Evolutionary conservation across 768 basidiomycete genomes (phyloP), one percentile per base, ranked within the genome.

Genomic region (Calocera cornea): DNA sequence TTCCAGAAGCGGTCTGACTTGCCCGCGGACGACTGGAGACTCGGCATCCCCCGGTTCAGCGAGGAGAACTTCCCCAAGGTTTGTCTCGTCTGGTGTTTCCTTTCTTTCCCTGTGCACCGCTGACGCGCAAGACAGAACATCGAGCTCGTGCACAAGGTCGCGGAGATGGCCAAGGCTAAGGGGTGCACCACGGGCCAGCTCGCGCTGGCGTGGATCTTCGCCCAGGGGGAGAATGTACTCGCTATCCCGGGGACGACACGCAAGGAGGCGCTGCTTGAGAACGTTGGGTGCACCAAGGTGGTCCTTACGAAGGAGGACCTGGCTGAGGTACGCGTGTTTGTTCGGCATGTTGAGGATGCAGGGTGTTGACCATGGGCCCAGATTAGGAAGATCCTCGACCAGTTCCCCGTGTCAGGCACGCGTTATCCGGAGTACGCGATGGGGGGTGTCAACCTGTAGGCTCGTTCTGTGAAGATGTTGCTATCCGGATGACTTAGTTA

Each of bases 291-390:
- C 24, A 49, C 66, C 1, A 63, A 75, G 17, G 69, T 77, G 38
- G 64, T 65, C 0, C 68, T 77, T 44, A 68, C 50, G 34, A 69
- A 72, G 29, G 72, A 71, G n/a, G 74, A 76, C 64, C 64, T 74
- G 64, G 69, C 54, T 14, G 54, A 60, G 54, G 54, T 60, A 33
- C 7, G 54, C 31, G n/a, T n/a, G 16, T 33, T 12, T 33, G 2
- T 10, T 29, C 54, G 14, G 31, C 19, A 33, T 27, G 14, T 12
- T 12, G n/a, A n/a, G n/a, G n/a, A n/a, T 27, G 24, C 2, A 33
- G 27, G 31, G 31, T 11, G 24, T 27, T 60, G 31, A 60, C 27
- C 7, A 60, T 16, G 54, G 22, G 11, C 70, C 66, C 71, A 73
- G 64, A 68, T 77, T n/a, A 66, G 75, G 2, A 41, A 54, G 41